Base-by-base conservation (phyloP, 2,329 filamentous ascomycete species). In the Cladosporium halotolerans region DNA sequence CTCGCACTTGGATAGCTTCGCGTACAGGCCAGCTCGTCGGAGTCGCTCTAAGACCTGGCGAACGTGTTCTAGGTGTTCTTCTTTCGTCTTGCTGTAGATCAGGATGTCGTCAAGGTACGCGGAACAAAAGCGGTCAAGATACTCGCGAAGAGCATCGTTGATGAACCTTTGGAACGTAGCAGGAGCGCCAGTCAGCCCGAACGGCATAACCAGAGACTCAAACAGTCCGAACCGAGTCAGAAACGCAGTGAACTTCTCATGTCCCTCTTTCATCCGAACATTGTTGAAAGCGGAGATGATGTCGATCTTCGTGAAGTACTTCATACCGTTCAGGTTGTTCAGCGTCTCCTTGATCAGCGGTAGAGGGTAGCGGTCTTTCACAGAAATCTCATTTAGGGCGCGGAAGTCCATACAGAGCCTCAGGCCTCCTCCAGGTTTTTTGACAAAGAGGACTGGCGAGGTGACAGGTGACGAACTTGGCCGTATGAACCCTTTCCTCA, bases 221-320 rank as follows among this genome's bases (percentile, higher is more conserved):
- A 59, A 73, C 2, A 60, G 54, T 32, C 66, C 58, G 53, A 66
- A 72, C 28, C 62, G 47, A 1, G 59, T 71, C 14, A 49, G 19
- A 52, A 73, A 74, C 1, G 61, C 61, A 8, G 43, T 72, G 53
- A 68, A 69, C 57, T 58, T 70, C 55, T 71, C 58, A 34, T 73
- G 51, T 5, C 63, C 62, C 58, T 61, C 19, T 18, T 56, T 59
- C 16, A 73, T 71, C 9, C 58, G 31, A 1, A 73, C 65, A 1
- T 60, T 39, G 41, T 73, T 63, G 57, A 68, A 73, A 9, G 55
- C 54, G 23, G 60, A 57, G 55, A 66, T 64, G 2, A 66, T 53
- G 56, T 69, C 59, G 13, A 73, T 57, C 40, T 67, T 71, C 19
- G 61, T 70, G 47, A 67, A 68, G 31, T 55, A 60, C 32, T 61